These are phyloP conservation scores for Aegilops bicornis DNA, from an alignment of 176 grass and related monocot species.

Conservation along the genomic window DNA sequence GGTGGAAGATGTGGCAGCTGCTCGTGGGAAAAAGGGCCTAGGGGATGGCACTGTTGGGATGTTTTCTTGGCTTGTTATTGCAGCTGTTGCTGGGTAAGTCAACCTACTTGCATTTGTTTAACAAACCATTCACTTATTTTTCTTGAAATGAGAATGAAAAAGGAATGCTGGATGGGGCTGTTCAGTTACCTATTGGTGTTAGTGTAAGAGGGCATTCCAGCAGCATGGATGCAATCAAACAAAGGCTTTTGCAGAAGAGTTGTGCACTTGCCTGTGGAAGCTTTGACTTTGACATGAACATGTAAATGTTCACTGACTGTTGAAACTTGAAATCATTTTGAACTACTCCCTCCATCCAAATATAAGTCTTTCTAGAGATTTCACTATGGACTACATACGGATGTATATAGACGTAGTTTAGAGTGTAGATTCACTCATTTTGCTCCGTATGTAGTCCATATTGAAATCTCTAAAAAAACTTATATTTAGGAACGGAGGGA, in stretches of 20 bases:
- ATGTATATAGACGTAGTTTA: no score
- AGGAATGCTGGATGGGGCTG: background rate
- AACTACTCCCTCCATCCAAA: background rate
- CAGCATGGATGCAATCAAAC: background rate
- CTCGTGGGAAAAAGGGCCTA: slow-evolving; percentile 61
- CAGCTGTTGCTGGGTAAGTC: slow-evolving; percentile 82
- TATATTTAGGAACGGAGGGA: no score
- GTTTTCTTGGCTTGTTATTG: slow-evolving; percentile 95
- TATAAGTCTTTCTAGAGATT: no score
- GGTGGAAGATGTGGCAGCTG: slow-evolving; percentile 62
- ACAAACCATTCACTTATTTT: background rate
- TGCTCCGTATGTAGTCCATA: no score
- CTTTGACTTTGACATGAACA: background rate
- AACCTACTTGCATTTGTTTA: background rate
- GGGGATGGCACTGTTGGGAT: slow-evolving; percentile 94
- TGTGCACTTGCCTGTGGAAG: background rate
- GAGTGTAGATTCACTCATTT: no score
- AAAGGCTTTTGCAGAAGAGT: background rate
- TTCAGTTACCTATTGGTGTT: background rate
- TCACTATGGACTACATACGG: no score
- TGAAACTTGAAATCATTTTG: background rate
- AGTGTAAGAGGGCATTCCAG: background rate
- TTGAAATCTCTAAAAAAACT: no score
- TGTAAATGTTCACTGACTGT: background rate
- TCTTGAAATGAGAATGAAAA: slow-evolving; percentile 12